These are phyloP conservation scores for Hanseniaspora thailandica DNA, from an alignment of 805 yeast species.

Conservation along the genomic window DNA sequence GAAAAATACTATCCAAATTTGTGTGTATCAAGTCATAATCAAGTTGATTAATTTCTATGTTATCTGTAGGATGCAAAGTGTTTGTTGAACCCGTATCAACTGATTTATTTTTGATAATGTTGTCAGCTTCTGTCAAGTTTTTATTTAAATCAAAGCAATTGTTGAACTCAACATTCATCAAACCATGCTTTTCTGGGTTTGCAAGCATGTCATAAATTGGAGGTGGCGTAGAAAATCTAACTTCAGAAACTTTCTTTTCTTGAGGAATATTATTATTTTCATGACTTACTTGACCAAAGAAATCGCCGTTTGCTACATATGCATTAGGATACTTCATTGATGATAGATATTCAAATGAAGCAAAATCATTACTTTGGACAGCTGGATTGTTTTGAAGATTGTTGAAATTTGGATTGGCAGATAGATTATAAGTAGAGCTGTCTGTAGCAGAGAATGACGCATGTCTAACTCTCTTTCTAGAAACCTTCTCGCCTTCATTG, in stretches of 20 bases:
- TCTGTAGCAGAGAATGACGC: constrained; percentile 37
- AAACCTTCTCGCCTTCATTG: not conserved
- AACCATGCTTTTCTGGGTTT: constrained; percentile 11
- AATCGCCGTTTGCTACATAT: not conserved
- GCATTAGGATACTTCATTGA: not conserved
- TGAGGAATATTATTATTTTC: not conserved
- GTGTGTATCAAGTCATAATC: constrained; percentile 9
- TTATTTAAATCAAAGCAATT: not conserved
- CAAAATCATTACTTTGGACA: not conserved
- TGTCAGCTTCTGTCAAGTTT: constrained; percentile 4
- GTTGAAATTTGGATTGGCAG: not conserved
- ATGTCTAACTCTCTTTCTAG: constrained; percentile 29
- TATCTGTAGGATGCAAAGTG: not conserved
- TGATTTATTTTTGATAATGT: constrained; percentile 3
- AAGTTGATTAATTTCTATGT: constrained; percentile 7
- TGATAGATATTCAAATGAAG: not conserved
- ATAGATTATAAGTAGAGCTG: constrained; percentile 28
- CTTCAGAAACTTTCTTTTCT: constrained; percentile 7
- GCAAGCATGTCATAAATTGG: constrained; percentile 11
- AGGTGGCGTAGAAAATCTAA: constrained; percentile 13
- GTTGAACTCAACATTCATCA: not conserved
- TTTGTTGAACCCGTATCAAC: too few relatives aligned
- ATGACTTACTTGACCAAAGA: not conserved
- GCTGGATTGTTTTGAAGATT: not conserved
- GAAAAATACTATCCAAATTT: constrained; percentile 13